Conservation (phyloP, 2,329 filamentous ascomycete species). For the Sclerotinia glacialis region DNA sequence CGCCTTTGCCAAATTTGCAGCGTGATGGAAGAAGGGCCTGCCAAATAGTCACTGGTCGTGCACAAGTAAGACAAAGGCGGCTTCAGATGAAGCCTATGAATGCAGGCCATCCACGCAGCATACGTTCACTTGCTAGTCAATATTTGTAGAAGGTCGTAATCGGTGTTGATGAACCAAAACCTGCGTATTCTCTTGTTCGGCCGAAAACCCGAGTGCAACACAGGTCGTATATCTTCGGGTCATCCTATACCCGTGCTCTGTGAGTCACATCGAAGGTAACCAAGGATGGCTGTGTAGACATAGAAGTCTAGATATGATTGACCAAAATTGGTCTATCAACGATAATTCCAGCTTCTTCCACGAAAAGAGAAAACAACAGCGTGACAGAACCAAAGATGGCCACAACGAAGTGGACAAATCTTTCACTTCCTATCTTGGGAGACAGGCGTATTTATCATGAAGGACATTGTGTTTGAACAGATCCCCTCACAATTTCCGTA, state of each 20-base stretch:
- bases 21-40: not conserved
- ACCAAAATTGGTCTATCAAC: not conserved
- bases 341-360: not conserved
- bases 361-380: not conserved
- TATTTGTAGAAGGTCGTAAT: not conserved
- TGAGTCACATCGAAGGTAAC: conserved; percentile 3
- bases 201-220: not conserved
- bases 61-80: not conserved
- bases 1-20: conserved; percentile 6
- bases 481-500: not conserved
- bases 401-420: not conserved
- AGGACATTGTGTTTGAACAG: not conserved
- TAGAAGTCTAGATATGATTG: not conserved
- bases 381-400: not conserved
- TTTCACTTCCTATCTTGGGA: not conserved
- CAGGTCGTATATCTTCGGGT: not conserved
- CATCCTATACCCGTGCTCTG: not conserved
- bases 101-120: not conserved
- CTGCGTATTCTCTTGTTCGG: not conserved
- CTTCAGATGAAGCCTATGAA: conserved; percentile 6
- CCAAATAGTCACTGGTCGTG: not conserved
- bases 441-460: conserved; percentile 1
- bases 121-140: not conserved
- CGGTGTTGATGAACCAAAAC: not conserved
- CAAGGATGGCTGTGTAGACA: not conserved